Evolutionary conservation across 1,139 yeast species (phyloP).

Genomic region (Sugiyamaella castrensis): DNA sequence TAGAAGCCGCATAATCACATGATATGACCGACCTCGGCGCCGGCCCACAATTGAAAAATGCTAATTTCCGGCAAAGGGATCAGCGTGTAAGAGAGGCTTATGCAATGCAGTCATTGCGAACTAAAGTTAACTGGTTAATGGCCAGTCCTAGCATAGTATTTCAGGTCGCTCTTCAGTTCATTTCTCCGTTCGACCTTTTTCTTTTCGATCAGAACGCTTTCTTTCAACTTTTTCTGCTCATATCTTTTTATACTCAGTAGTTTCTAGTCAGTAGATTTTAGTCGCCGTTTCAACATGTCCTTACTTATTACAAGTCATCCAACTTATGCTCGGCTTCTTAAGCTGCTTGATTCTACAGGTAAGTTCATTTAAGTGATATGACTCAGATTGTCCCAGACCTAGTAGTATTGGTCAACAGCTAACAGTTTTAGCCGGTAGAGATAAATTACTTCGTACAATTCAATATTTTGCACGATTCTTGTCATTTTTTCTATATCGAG

Average conservation of each 20-base stretch:
- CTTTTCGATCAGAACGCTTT: no score
- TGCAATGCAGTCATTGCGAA: no score
- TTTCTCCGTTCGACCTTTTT: no score
- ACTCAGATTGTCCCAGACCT: not conserved
- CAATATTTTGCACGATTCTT: conserved; percentile 80
- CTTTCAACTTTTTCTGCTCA: not conserved
- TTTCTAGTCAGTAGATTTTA: not conserved
- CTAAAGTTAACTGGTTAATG: no score
- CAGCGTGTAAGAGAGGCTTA: no score
- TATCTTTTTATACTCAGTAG: not conserved
- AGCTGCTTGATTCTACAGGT: conserved; percentile 31
- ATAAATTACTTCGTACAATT: conserved; percentile 73
- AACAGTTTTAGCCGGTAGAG: conserved; percentile 55
- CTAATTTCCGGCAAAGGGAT: no score
- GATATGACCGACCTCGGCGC: not conserved
- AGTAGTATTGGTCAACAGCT: not conserved
- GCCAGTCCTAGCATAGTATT: no score
- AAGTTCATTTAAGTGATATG: conserved; percentile 8
- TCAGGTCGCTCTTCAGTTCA: no score
- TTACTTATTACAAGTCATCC: conserved; percentile 52
- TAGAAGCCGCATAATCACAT: no score
- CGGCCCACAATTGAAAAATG: no score
- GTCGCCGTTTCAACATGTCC: conserved; percentile 5
- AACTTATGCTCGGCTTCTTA: conserved; percentile 57
- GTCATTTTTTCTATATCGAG: conserved; percentile 57